These are phyloP conservation scores for Pythium periplocum DNA, from an alignment of 352 stramenopile genomes.

Conservation along the genomic window DNA sequence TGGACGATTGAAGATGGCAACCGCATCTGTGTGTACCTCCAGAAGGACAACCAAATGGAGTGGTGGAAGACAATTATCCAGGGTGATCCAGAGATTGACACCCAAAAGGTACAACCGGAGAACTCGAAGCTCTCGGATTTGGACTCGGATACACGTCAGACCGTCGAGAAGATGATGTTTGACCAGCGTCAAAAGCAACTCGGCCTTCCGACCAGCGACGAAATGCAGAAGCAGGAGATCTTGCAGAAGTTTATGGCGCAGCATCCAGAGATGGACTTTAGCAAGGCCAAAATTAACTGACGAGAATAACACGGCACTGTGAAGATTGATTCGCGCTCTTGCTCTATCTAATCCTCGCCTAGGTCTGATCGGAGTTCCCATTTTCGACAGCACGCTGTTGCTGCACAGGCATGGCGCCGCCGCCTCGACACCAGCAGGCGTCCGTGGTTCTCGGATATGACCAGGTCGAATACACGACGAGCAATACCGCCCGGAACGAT, in stretches of 20 bases:
- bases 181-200: constrained; percentile 97
- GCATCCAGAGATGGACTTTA: constrained; percentile 99
- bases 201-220: constrained; percentile 95
- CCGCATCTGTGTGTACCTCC: constrained; percentile 90
- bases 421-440: constrained; percentile 35
- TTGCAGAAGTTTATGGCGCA: constrained; percentile 99
- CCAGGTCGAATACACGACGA: constrained; percentile 46
- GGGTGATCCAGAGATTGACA: constrained; percentile 96
- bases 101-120: constrained; percentile 97
- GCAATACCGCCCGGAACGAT: constrained; percentile 39
- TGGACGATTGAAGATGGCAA: constrained; percentile 96
- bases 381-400: too few relatives aligned
- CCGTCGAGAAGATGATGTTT: constrained; percentile 99
- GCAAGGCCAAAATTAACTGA: constrained; percentile 97
- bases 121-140: constrained; percentile 98
- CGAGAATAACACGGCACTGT: neutral
- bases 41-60: constrained; percentile 99
- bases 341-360: neutral
- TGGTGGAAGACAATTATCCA: constrained; percentile 98
- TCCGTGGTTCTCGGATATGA: constrained; percentile 65
- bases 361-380: too few relatives aligned
- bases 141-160: constrained; percentile 97
- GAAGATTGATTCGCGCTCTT: neutral
- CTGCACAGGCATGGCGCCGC: constrained; percentile 9
- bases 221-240: constrained; percentile 97